A percentile compares a stretch with the other conserved stretches of the same genome.
phyloP scores from a whole-genome alignment of 345 rosid species.

The Combretum micranthum region DNA sequence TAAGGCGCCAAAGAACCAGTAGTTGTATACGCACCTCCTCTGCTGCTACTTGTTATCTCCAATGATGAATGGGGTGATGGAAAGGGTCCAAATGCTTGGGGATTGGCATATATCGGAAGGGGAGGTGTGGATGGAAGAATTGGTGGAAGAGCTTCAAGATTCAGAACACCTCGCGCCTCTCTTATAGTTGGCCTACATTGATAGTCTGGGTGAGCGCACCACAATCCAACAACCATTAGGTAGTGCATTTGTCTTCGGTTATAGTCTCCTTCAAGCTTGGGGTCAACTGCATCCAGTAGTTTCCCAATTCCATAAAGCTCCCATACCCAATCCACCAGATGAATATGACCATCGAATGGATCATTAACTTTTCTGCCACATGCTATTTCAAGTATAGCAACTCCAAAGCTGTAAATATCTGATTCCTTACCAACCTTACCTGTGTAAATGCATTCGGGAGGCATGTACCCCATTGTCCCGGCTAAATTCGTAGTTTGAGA shows the following conservation, averaged over 20 bases:
- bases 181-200: constrained; percentile 10
- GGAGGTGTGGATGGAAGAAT: not conserved
- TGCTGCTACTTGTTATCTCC: no score
- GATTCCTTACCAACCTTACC: not conserved
- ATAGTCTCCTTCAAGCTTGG: not conserved
- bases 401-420: constrained; percentile 2
- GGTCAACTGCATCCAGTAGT: constrained; percentile 3
- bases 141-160: constrained; percentile 3
- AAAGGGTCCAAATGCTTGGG: no score
- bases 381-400: not conserved
- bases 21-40: no score
- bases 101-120: no score
- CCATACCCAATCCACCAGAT: not conserved
- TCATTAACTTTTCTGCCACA: not conserved
- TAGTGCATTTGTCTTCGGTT: not conserved
- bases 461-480: not conserved
- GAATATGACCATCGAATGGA: not conserved
- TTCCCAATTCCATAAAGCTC: not conserved
- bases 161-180: not conserved
- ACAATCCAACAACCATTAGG: constrained; percentile 11
- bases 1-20: no score
- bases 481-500: not conserved
- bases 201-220: constrained; percentile 14
- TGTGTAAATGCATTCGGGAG: not conserved
- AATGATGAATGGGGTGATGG: no score